These are phyloP conservation scores for Ophioceras dolichostomum DNA, from an alignment of 2,329 filamentous ascomycete species.

Conservation along the genomic window DNA sequence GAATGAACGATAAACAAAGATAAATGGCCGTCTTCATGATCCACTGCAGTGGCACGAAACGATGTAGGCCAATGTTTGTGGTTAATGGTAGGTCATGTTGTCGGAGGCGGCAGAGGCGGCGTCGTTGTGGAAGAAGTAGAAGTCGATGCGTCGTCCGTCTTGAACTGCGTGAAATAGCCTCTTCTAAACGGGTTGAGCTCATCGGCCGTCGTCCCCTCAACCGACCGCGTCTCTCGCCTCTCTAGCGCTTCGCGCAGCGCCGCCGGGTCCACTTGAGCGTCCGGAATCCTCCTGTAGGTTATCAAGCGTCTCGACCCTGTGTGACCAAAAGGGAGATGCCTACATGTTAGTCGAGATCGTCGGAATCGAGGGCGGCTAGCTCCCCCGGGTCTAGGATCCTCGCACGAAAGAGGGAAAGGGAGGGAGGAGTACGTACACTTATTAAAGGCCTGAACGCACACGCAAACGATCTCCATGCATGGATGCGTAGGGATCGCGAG, in stretches of 20 bases:
- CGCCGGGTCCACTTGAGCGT: conserved; percentile 37
- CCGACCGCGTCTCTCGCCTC: conserved; percentile 15
- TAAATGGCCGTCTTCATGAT: too few species aligned
- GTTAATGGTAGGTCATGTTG: too few species aligned
- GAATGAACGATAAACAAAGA: too few species aligned
- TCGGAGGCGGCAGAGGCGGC: not conserved
- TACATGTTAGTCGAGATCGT: too few species aligned
- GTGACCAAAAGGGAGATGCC: not conserved
- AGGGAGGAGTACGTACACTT: conserved; percentile 48
- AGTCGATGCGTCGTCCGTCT: not conserved
- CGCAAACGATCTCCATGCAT: conserved; percentile 56
- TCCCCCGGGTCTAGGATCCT: too few species aligned
- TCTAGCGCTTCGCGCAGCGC: conserved; percentile 21
- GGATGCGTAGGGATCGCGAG: conserved; percentile 68
- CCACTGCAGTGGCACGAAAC: too few species aligned
- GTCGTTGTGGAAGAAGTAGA: too few species aligned
- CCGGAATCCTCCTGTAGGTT: conserved; percentile 64
- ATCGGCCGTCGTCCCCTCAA: conserved; percentile 37
- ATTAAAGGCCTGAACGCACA: conserved; percentile 80
- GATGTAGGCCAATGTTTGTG: too few species aligned
- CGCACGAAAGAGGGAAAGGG: not conserved
- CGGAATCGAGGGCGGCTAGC: too few species aligned
- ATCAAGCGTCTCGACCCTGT: conserved; percentile 79
- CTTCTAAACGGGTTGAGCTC: conserved; percentile 49
- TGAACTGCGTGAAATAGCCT: conserved; percentile 41